These are phyloP conservation scores for Cyclostephanos invisitatus DNA, from an alignment of 108 stramenopile genomes.

Conservation along the genomic window DNA sequence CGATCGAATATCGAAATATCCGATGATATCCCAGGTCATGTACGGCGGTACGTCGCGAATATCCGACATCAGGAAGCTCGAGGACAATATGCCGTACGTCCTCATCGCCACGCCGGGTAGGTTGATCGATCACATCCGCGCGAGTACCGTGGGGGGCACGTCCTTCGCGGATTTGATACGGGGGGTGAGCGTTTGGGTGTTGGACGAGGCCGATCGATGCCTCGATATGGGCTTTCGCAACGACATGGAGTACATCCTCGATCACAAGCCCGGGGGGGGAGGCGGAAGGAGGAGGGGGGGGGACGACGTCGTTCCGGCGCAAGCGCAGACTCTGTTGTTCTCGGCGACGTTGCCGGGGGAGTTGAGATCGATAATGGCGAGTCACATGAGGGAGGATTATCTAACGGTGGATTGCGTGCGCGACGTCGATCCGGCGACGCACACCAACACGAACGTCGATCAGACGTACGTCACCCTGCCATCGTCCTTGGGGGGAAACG, in stretches of 20 bases:
- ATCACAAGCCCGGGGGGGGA: slow-evolving; percentile 17
- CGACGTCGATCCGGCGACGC: slow-evolving; percentile 44
- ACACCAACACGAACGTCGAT: slow-evolving; percentile 39
- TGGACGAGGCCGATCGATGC: slow-evolving; percentile 91
- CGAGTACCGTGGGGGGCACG: slow-evolving; percentile 34
- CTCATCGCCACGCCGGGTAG: slow-evolving; percentile 87
- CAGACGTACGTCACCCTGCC: slow-evolving; percentile 49
- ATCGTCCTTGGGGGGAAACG: slow-evolving; percentile 51
- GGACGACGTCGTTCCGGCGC: slow-evolving; percentile 8
- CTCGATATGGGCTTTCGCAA: slow-evolving; percentile 88
- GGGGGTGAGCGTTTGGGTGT: slow-evolving; percentile 49
- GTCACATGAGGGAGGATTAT: slow-evolving; percentile 50
- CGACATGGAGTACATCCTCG: slow-evolving; percentile 76
- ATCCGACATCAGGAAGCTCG: slow-evolving; percentile 46
- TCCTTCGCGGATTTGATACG: slow-evolving; percentile 41
- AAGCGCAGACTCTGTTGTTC: slow-evolving; percentile 74
- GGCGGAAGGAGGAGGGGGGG: slow-evolving; percentile 27
- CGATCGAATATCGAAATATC: slow-evolving; percentile 8
- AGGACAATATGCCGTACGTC: slow-evolving; percentile 49
- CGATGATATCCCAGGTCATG: slow-evolving; percentile 53
- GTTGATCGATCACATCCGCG: slow-evolving; percentile 82
- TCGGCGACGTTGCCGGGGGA: slow-evolving; percentile 72
- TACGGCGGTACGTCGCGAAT: slow-evolving; percentile 70
- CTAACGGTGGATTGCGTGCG: slow-evolving; percentile 50
- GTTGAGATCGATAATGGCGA: slow-evolving; percentile 59